Conservation (phyloP, 1,139 yeast genomes). For the Arxiozyma bovina region DNA sequence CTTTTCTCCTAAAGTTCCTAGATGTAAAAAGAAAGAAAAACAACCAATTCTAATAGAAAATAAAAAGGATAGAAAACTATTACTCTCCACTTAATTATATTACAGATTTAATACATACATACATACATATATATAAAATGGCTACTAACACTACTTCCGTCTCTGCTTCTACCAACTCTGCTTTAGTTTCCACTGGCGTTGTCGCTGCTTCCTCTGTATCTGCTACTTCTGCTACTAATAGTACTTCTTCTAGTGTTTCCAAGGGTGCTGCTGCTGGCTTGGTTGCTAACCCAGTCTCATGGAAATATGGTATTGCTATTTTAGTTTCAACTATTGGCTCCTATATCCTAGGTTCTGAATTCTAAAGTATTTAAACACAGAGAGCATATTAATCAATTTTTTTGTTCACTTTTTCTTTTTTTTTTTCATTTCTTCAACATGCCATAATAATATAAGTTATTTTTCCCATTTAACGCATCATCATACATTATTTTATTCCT, state of each 20-base stretch:
- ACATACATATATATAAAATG: slow-evolving; percentile 8
- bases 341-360: slow-evolving; percentile 26
- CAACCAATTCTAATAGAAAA: too few relatives aligned
- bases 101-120: neutral
- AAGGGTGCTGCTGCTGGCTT: slow-evolving; percentile 21
- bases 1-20: neutral
- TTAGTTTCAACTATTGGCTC: slow-evolving; percentile 28
- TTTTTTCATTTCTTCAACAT: too few relatives aligned
- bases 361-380: slow-evolving; percentile 7
- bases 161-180: slow-evolving; percentile 16
- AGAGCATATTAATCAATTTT: neutral
- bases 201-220: slow-evolving; percentile 26
- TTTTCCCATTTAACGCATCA: neutral
- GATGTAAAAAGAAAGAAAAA: too few relatives aligned
- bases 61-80: too few relatives aligned
- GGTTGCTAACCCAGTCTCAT: slow-evolving; percentile 29
- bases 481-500: neutral
- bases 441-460: too few relatives aligned
- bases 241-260: slow-evolving; percentile 8
- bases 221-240: slow-evolving; percentile 4
- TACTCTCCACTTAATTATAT: neutral
- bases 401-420: too few relatives aligned
- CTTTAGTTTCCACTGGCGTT: slow-evolving; percentile 19
- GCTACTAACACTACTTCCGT: slow-evolving; percentile 26
- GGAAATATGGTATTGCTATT: slow-evolving; percentile 28